Evolutionary conservation across 495 filamentous ascomycete species (phyloP).

Genomic region (Glarea lozoyensis): DNA sequence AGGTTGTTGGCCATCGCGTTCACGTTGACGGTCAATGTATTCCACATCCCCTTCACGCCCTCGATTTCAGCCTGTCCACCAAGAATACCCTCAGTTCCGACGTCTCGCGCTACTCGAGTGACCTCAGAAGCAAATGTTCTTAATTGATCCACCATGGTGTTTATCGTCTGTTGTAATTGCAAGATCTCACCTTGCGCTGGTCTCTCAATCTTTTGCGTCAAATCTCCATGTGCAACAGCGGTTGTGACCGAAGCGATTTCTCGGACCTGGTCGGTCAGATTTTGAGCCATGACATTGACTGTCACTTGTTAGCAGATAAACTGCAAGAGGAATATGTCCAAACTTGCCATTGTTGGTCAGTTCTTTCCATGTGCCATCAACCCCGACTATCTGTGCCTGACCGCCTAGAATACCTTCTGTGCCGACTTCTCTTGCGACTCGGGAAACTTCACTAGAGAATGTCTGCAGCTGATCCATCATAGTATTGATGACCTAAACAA

Average conservation of each 20-base stretch:
- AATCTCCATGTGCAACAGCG: slow-evolving; percentile 90
- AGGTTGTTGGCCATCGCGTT: slow-evolving; percentile 98
- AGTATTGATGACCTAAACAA: slow-evolving; percentile 56
- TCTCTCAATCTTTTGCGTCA: slow-evolving; percentile 92
- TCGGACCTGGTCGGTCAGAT: slow-evolving; percentile 67
- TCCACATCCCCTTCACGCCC: slow-evolving; percentile 79
- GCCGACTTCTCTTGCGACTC: slow-evolving; percentile 92
- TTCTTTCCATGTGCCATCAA: slow-evolving; percentile 97
- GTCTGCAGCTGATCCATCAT: slow-evolving; percentile 99
- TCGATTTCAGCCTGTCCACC: slow-evolving; percentile 95
- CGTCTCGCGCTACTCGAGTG: slow-evolving; percentile 90
- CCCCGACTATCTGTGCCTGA: slow-evolving; percentile 87
- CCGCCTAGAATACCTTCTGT: slow-evolving; percentile 96
- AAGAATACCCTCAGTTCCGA: slow-evolving; percentile 93
- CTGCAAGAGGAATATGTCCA: neutral
- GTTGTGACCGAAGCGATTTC: slow-evolving; percentile 97
- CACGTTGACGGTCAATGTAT: slow-evolving; percentile 94
- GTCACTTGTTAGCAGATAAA: slow-evolving; percentile 21
- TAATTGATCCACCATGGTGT: slow-evolving; percentile 98
- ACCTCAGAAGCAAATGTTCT: slow-evolving; percentile 97
- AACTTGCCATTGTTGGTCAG: slow-evolving; percentile 81
- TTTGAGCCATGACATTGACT: slow-evolving; percentile 97
- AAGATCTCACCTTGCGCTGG: slow-evolving; percentile 93
- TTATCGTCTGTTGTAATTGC: slow-evolving; percentile 94
- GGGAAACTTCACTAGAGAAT: slow-evolving; percentile 94